A percentile compares a stretch with the other conserved stretches of the same genome.
These are phyloP conservation scores for Secale cereale DNA, from an alignment of 176 grass and related monocot species.

Conservation along the genomic window DNA sequence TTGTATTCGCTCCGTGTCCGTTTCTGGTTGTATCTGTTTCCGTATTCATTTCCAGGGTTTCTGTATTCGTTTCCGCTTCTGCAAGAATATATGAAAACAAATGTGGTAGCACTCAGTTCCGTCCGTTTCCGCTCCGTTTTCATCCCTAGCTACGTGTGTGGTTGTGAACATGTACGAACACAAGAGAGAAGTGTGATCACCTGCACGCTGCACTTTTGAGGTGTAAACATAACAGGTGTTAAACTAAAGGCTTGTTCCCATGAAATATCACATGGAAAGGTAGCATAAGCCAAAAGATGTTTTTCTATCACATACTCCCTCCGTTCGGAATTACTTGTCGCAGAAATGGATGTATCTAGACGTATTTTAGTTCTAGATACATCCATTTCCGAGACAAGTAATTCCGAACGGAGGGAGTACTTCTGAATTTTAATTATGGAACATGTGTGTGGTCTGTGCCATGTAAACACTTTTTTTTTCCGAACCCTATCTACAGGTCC, in stretches of 20 bases:
- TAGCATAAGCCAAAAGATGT: neutral
- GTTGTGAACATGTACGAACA: neutral
- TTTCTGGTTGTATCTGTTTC: too few species aligned
- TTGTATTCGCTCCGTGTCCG: too few species aligned
- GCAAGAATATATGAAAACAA: too few species aligned
- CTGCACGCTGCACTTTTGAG: neutral
- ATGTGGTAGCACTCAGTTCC: too few species aligned
- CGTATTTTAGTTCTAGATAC: too few species aligned
- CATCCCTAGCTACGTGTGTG: constrained; percentile 1
- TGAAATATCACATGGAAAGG: neutral
- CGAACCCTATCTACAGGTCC: neutral
- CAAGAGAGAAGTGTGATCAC: neutral
- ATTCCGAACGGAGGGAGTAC: too few species aligned
- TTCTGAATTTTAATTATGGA: neutral
- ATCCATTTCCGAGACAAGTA: too few species aligned
- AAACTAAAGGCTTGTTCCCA: neutral
- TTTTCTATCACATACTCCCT: neutral
- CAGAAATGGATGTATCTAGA: too few species aligned
- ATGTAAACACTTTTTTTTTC: neutral
- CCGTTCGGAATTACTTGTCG: too few species aligned
- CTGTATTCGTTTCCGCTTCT: too few species aligned
- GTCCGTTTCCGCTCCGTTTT: too few species aligned
- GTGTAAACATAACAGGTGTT: neutral
- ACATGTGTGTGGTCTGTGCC: neutral
- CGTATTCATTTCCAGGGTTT: too few species aligned